Percentiles rank a stretch among this genome's conserved stretches.
Conservation (phyloP, 768 basidiomycete genomes). For the Psilocybe cyanescens region DNA sequence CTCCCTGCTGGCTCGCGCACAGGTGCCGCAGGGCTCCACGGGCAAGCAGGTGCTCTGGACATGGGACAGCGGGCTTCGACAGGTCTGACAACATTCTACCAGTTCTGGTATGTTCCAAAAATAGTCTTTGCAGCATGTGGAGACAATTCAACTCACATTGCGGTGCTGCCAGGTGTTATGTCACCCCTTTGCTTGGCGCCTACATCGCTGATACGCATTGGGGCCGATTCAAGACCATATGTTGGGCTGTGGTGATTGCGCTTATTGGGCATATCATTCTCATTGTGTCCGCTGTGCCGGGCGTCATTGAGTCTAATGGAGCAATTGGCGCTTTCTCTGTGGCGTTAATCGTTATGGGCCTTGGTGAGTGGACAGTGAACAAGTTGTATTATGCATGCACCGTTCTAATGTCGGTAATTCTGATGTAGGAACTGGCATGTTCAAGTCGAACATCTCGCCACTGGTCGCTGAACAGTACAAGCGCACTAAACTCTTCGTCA, state of each 20-base stretch:
- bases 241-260: constrained; percentile 62
- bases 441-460: constrained; percentile 81
- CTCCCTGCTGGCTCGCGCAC: constrained; percentile 69
- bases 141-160: neutral
- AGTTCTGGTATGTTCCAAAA: constrained; percentile 56
- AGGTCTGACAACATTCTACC: constrained; percentile 72
- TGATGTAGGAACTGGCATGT: constrained; percentile 59
- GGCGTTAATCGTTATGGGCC: constrained; percentile 65
- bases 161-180: constrained; percentile 52
- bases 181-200: constrained; percentile 70
- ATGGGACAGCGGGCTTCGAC: constrained; percentile 73
- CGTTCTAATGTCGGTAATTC: constrained; percentile 9
- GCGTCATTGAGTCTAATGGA: constrained; percentile 58
- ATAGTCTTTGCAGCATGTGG: neutral
- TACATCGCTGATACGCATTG: constrained; percentile 74
- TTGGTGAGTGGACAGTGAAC: constrained; percentile 29
- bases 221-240: constrained; percentile 79
- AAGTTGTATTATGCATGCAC: neutral
- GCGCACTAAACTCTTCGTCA: constrained; percentile 55
- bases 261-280: constrained; percentile 73
- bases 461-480: constrained; percentile 80
- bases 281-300: constrained; percentile 66
- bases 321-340: constrained; percentile 57
- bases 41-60: constrained; percentile 71
- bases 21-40: constrained; percentile 56